Base-by-base conservation (phyloP, 1,139 yeast species). In the Candida dubliniensis region DNA sequence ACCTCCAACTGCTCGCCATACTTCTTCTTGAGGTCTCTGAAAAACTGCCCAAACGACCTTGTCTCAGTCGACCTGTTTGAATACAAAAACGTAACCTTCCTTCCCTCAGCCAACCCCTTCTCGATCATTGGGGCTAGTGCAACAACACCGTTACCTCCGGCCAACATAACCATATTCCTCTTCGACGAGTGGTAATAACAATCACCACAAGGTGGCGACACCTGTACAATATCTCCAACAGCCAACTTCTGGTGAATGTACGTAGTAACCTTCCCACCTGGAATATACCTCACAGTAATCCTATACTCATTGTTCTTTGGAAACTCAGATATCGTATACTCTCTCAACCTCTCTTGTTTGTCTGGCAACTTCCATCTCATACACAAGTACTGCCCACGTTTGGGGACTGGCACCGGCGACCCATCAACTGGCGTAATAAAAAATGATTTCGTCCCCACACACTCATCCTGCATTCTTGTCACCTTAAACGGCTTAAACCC, bases 61-160 rank as follows among this genome's bases (percentile, higher is more conserved):
- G 53, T 36, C 1, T 47, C 50, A 2, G 40, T 40, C 2, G 55
- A 48, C 45, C 52, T 56, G 48, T 68, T 69, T 8, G 74, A 68
- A 53, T 65, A 58, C 38, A 57, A 50, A 38, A 71, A 48, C 10
- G 45, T 58, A 10, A 67, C 72, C 11, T 53, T 53, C 47, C 62
- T 58, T 3, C 64, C 64, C 12, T 56, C 54, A n/a, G 44, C 43
- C 40, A 67, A 56, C 2, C 72, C 72, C n/a, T 64, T 55, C 51
- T 76, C 77, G 29, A 76, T 57, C 58, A 82, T 76, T 9, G 86
- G 66, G 40, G 81, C 56, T 43, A 81, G 50, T 34, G 90, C 89
- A 2, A 89, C 83, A 45, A 82, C 77, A 49, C 89, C 90, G 51
- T 82, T 81, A 42, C 89, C 90, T 41, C 83, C 86, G 23, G 79